Evolutionary conservation across 768 basidiomycete genomes (phyloP).

Genomic region (Leccinum imitatum): DNA sequence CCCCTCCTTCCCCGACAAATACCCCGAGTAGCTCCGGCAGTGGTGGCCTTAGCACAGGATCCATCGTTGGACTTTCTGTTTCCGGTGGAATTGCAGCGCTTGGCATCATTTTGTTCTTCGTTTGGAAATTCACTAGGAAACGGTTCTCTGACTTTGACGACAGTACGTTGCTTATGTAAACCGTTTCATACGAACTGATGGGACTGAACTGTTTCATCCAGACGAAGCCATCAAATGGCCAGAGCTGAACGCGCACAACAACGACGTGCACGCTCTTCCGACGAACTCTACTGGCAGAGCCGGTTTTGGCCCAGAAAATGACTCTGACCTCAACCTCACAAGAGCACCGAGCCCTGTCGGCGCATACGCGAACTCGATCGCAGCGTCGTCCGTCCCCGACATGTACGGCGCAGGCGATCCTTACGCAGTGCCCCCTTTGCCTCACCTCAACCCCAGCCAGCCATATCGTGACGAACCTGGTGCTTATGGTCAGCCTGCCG

Average conservation of each 20-base stretch:
- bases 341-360: slow-evolving; percentile 47
- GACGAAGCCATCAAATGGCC: slow-evolving; percentile 92
- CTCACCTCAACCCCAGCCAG: slow-evolving; percentile 74
- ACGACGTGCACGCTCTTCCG: slow-evolving; percentile 62
- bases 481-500: slow-evolving; percentile 35
- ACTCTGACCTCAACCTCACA: slow-evolving; percentile 55
- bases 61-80: slow-evolving; percentile 79
- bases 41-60: slow-evolving; percentile 62
- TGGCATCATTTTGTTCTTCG: slow-evolving; percentile 69
- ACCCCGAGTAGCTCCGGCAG: slow-evolving; percentile 18
- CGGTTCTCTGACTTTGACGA: slow-evolving; percentile 75
- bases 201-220: slow-evolving; percentile 26
- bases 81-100: slow-evolving; percentile 76
- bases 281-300: slow-evolving; percentile 67
- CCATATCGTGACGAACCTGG: slow-evolving; percentile 24
- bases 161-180: slow-evolving; percentile 49
- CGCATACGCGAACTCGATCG: slow-evolving; percentile 47
- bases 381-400: slow-evolving; percentile 45
- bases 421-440: slow-evolving; percentile 81
- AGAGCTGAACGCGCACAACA: slow-evolving; percentile 69
- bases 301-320: slow-evolving; percentile 62
- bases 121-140: slow-evolving; percentile 87
- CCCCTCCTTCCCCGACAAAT: slow-evolving; percentile 26
- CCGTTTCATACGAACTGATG: slow-evolving; percentile 10
- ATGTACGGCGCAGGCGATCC: slow-evolving; percentile 52